phyloP scores from a whole-genome alignment of 148 eudicot genomes.

The Silene latifolia region DNA sequence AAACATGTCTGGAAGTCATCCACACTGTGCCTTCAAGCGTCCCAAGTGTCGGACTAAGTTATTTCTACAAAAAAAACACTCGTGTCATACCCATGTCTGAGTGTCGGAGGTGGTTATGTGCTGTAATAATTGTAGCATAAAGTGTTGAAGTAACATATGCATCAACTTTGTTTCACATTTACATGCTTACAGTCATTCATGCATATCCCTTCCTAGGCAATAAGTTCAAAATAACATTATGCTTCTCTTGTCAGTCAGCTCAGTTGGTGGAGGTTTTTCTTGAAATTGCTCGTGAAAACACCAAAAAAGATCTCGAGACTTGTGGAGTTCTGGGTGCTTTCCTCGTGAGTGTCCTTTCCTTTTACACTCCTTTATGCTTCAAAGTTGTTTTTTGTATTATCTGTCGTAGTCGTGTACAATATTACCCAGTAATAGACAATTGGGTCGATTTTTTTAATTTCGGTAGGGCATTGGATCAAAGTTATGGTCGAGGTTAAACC shows the following conservation, averaged over 20 bases:
- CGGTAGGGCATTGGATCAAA: too few species aligned
- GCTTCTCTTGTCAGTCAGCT: slow-evolving; percentile 38
- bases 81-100: not conserved
- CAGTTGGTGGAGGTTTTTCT: slow-evolving; percentile 57
- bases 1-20: too few species aligned
- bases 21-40: too few species aligned
- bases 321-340: slow-evolving; percentile 87
- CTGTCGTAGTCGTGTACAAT: not conserved
- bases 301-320: slow-evolving; percentile 67
- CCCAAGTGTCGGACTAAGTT: too few species aligned
- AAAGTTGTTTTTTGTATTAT: not conserved
- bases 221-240: not conserved
- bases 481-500: too few species aligned
- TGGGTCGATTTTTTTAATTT: not conserved
- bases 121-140: too few species aligned
- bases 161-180: too few species aligned
- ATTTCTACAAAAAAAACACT: too few species aligned
- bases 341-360: slow-evolving; percentile 44
- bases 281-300: slow-evolving; percentile 53
- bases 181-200: not conserved
- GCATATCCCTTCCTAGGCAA: not conserved
- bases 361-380: not conserved
- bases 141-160: too few species aligned
- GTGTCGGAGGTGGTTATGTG: not conserved
- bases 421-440: not conserved